Evolutionary conservation across 257 asterid species (phyloP).

Genomic region (Jaltomata sinuosa): DNA sequence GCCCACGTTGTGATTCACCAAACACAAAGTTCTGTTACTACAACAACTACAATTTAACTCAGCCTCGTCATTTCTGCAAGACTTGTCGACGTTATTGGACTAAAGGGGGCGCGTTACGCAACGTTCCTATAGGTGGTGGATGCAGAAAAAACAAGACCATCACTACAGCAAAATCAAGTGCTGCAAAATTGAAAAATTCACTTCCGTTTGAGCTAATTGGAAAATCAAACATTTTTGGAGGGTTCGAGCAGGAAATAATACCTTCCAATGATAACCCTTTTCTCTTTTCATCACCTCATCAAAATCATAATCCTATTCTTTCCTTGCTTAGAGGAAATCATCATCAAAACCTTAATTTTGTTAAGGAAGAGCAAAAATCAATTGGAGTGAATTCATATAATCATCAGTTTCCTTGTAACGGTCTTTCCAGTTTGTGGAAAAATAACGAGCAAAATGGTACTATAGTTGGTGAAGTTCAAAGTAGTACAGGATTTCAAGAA

Average conservation of each 20-base stretch:
- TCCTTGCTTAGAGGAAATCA: conserved; percentile 42
- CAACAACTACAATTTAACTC: conserved; percentile 89
- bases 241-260: conserved; percentile 21
- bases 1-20: conserved; percentile 80
- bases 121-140: conserved; percentile 86
- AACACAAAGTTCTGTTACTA: conserved; percentile 83
- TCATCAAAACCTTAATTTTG: not conserved
- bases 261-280: conserved; percentile 24
- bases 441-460: conserved; percentile 11
- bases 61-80: conserved; percentile 92
- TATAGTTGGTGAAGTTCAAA: conserved; percentile 30
- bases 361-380: conserved; percentile 38
- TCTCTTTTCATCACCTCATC: conserved; percentile 27
- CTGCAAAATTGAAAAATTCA: conserved; percentile 34
- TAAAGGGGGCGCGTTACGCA: conserved; percentile 80
- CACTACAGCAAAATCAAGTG: conserved; percentile 18
- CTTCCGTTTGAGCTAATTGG: conserved; percentile 6
- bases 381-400: conserved; percentile 22
- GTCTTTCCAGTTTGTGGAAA: conserved; percentile 25
- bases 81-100: conserved; percentile 95
- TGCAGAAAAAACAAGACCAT: conserved; percentile 62
- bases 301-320: conserved; percentile 34
- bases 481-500: conserved; percentile 42
- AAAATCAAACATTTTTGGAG: conserved; percentile 22
- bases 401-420: conserved; percentile 20